These are phyloP conservation scores for Bretschneidera sinensis DNA, from an alignment of 345 rosid genomes.

Conservation along the genomic window DNA sequence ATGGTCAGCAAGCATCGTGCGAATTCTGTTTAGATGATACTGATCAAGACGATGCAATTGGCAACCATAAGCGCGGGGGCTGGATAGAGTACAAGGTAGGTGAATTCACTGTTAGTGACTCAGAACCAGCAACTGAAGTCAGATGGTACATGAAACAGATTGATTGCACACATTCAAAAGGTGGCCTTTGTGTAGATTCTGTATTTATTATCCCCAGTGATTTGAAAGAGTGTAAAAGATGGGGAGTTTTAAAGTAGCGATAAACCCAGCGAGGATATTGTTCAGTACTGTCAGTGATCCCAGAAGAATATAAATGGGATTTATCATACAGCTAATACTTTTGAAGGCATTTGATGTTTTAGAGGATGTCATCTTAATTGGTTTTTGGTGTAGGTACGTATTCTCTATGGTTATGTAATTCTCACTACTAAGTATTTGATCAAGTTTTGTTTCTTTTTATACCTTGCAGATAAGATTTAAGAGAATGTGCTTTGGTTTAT, in stretches of 20 bases:
- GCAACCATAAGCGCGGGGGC: constrained; percentile 77
- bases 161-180: constrained; percentile 93
- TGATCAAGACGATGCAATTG: constrained; percentile 41
- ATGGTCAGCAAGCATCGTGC: constrained; percentile 59
- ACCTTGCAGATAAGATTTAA: constrained; percentile 19
- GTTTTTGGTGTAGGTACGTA: constrained; percentile 32
- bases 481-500: constrained; percentile 21
- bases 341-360: constrained; percentile 24
- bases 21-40: constrained; percentile 56
- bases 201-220: constrained; percentile 77
- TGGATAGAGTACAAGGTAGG: constrained; percentile 87
- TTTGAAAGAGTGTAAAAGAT: constrained; percentile 47
- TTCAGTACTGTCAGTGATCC: constrained; percentile 12
- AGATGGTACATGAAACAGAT: constrained; percentile 91
- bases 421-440: constrained; percentile 24
- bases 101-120: constrained; percentile 55
- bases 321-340: constrained; percentile 36
- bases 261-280: constrained; percentile 8
- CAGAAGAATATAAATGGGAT: constrained; percentile 20
- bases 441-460: constrained; percentile 31
- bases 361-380: constrained; percentile 33
- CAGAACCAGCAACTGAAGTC: constrained; percentile 63
- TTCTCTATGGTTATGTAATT: constrained; percentile 32
- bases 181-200: constrained; percentile 89
- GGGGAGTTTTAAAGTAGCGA: constrained; percentile 41